Evolutionary conservation across 129 eudicot species (phyloP).

Genomic region (Flaveria trinervia): DNA sequence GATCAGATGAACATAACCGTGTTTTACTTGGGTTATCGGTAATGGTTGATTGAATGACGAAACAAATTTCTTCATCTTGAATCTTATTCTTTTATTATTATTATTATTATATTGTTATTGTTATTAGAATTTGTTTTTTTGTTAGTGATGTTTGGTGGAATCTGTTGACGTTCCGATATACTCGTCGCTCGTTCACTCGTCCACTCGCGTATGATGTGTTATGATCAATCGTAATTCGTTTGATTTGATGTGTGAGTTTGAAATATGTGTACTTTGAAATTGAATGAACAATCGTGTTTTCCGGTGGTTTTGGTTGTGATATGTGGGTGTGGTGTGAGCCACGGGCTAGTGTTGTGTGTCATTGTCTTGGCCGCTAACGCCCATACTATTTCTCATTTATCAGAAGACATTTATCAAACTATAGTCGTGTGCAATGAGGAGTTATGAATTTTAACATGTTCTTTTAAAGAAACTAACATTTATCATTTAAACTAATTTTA

Average conservation of each 20-base stretch:
- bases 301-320: slow-evolving; percentile 7
- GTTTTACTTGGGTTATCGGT: slow-evolving; percentile 24
- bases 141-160: slow-evolving; percentile 17
- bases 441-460: no score
- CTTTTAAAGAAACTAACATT: no score
- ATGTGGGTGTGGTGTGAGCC: slow-evolving; percentile 24
- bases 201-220: slow-evolving; percentile 15
- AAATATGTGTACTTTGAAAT: not conserved
- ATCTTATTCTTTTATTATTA: not conserved
- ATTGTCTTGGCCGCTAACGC: slow-evolving; percentile 26
- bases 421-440: not conserved
- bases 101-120: not conserved
- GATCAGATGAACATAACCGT: slow-evolving; percentile 32
- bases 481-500: no score
- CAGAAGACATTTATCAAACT: not conserved
- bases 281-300: not conserved
- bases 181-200: not conserved
- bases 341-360: slow-evolving; percentile 26
- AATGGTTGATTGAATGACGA: no score
- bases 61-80: not conserved
- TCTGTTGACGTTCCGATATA: slow-evolving; percentile 19
- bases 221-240: not conserved
- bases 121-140: not conserved
- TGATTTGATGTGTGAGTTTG: not conserved
- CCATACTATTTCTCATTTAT: slow-evolving; percentile 7